A percentile compares a stretch with the other conserved stretches of the same genome.
phyloP scores from a whole-genome alignment of 2,329 filamentous ascomycete species.

The Apiospora kogelbergensis region DNA sequence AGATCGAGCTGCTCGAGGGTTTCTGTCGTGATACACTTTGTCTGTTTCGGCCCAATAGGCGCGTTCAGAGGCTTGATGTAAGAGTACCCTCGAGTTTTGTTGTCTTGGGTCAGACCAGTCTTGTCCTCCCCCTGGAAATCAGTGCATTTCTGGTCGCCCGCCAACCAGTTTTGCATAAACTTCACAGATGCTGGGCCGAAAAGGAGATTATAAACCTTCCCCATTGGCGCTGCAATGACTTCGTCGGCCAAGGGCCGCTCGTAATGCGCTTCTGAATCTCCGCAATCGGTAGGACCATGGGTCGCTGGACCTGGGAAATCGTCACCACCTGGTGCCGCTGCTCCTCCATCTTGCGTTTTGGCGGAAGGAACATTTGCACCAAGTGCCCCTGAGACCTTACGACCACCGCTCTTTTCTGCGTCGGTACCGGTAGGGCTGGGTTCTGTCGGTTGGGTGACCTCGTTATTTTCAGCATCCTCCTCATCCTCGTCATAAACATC shows the following conservation, averaged over 20 bases:
- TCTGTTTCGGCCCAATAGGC: slow-evolving; percentile 87
- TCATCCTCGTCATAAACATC: slow-evolving; percentile 81
- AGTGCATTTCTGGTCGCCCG: slow-evolving; percentile 81
- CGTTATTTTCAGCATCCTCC: slow-evolving; percentile 62
- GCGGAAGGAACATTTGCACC: slow-evolving; percentile 48
- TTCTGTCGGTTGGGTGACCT: slow-evolving; percentile 39
- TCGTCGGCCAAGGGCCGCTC: slow-evolving; percentile 86
- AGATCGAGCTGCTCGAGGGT: slow-evolving; percentile 81
- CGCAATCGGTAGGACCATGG: slow-evolving; percentile 83
- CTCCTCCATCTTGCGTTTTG: slow-evolving; percentile 49
- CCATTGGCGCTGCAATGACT: slow-evolving; percentile 79
- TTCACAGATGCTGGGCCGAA: slow-evolving; percentile 78
- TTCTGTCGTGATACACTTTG: slow-evolving; percentile 88
- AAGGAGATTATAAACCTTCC: slow-evolving; percentile 85
- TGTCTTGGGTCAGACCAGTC: slow-evolving; percentile 73
- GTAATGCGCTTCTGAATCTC: slow-evolving; percentile 76
- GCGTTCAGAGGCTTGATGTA: slow-evolving; percentile 90
- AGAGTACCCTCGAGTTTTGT: slow-evolving; percentile 71
- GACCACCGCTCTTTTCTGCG: slow-evolving; percentile 61
- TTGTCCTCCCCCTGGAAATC: slow-evolving; percentile 89
- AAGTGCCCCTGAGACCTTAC: slow-evolving; percentile 68
- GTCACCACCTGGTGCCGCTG: slow-evolving; percentile 40
- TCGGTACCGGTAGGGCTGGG: slow-evolving; percentile 48
- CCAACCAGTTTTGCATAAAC: slow-evolving; percentile 86
- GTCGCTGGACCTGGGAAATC: slow-evolving; percentile 85